Percentiles rank a stretch among this genome's conserved stretches.
Evolutionary conservation across 2,329 filamentous ascomycete genomes (phyloP).

Genomic region (Trichoderma afroharzianum): DNA sequence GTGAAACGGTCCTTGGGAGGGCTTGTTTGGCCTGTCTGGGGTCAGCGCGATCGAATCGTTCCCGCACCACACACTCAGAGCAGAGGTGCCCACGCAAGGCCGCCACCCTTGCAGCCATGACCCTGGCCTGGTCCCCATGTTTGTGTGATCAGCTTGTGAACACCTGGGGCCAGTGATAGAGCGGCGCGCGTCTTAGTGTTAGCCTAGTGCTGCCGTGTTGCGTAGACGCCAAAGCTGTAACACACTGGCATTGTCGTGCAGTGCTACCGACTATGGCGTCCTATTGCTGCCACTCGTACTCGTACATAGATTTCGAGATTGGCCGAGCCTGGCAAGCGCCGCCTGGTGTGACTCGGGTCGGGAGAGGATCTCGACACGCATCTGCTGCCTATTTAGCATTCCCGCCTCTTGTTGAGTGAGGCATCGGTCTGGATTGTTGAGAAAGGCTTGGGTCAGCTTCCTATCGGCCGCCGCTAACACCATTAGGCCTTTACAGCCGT

Average conservation of each 20-base stretch:
- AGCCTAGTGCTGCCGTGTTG: constrained; percentile 2
- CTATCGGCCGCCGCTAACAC: constrained; percentile 6
- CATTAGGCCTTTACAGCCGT: neutral
- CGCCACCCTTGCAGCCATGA: constrained; percentile 3
- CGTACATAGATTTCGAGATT: neutral
- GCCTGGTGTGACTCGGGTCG: constrained; percentile 4
- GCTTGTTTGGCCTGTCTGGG: constrained; percentile 17
- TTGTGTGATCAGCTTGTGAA: constrained; percentile 14
- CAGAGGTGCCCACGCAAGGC: constrained; percentile 9
- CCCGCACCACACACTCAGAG: constrained; percentile 22
- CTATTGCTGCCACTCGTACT: neutral
- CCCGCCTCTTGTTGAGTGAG: neutral
- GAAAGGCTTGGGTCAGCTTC: neutral
- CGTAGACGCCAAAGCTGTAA: constrained; percentile 14
- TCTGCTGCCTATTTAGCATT: neutral
- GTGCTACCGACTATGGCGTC: neutral
- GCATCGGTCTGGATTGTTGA: neutral
- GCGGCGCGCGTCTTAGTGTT: constrained; percentile 13
- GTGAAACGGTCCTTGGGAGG: constrained; percentile 6
- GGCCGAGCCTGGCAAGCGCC: constrained; percentile 8
- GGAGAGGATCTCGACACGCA: neutral
- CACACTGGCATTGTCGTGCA: constrained; percentile 10
- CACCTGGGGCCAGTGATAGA: constrained; percentile 15
- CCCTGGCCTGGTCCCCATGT: neutral
- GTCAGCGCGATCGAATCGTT: constrained; percentile 21